Evolutionary conservation across 108 stramenopile species (phyloP).

Genomic region (Epipyxis sp.): DNA sequence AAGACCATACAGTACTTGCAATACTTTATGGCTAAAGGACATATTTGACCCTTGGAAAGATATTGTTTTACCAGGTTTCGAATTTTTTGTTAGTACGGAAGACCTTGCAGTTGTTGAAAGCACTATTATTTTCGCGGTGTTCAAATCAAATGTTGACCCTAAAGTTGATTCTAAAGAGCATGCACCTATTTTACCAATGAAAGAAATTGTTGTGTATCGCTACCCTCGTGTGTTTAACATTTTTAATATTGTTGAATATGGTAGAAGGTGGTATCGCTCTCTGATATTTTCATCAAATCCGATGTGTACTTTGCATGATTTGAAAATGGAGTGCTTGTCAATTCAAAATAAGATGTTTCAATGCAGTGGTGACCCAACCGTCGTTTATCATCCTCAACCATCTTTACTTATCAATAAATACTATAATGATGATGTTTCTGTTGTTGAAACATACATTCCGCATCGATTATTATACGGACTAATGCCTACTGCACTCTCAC

Average conservation of each 20-base stretch:
- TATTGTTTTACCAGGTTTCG: slow-evolving; percentile 76
- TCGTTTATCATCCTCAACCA: slow-evolving; percentile 67
- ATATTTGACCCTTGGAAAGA: slow-evolving; percentile 75
- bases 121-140: background rate
- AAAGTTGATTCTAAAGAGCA: background rate
- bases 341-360: slow-evolving; percentile 40
- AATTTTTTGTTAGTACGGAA: slow-evolving; percentile 69
- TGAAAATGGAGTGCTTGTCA: slow-evolving; percentile 40
- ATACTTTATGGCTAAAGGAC: slow-evolving; percentile 73
- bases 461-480: slow-evolving; percentile 79
- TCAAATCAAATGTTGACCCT: background rate
- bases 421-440: slow-evolving; percentile 71
- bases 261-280: slow-evolving; percentile 84
- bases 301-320: slow-evolving; percentile 78
- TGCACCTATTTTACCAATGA: slow-evolving; percentile 58
- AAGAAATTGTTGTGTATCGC: slow-evolving; percentile 91
- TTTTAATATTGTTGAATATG: slow-evolving; percentile 91
- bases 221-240: slow-evolving; percentile 85
- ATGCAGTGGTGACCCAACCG: slow-evolving; percentile 81
- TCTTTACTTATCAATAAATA: slow-evolving; percentile 79
- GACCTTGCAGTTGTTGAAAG: background rate
- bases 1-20: background rate
- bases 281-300: slow-evolving; percentile 87
- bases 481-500: slow-evolving; percentile 82
- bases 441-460: slow-evolving; percentile 73